These are phyloP conservation scores for Cladosporium sp. DNA, from an alignment of 2,329 filamentous ascomycete species.

Conservation along the genomic window DNA sequence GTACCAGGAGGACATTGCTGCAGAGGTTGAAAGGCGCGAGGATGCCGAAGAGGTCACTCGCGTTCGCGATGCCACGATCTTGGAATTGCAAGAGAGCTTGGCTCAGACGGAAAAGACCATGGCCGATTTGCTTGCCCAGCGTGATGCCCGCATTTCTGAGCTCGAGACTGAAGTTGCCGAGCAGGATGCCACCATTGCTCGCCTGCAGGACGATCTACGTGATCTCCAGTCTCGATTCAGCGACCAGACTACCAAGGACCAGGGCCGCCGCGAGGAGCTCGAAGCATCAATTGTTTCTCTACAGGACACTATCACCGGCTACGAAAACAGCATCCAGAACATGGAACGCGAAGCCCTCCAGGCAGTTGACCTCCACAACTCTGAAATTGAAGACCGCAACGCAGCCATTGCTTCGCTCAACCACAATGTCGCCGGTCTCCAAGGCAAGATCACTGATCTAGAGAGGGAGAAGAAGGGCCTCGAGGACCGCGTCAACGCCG, in stretches of 20 bases:
- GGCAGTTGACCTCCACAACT: slow-evolving; percentile 31
- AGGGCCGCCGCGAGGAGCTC: slow-evolving; percentile 28
- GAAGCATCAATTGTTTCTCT: slow-evolving; percentile 31
- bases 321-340: slow-evolving; percentile 29
- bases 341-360: slow-evolving; percentile 30
- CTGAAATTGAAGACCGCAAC: slow-evolving; percentile 37
- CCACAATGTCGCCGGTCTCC: slow-evolving; percentile 26
- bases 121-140: slow-evolving; percentile 29
- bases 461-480: slow-evolving; percentile 33
- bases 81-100: slow-evolving; percentile 39
- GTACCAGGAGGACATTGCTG: slow-evolving; percentile 40
- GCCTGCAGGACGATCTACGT: slow-evolving; percentile 30
- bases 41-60: slow-evolving; percentile 39
- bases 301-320: slow-evolving; percentile 26
- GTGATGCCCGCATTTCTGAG: slow-evolving; percentile 34
- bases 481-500: slow-evolving; percentile 37
- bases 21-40: slow-evolving; percentile 42
- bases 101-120: slow-evolving; percentile 34
- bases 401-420: slow-evolving; percentile 36
- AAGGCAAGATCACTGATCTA: slow-evolving; percentile 28
- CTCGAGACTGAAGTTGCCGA: slow-evolving; percentile 31
- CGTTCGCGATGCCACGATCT: slow-evolving; percentile 38
- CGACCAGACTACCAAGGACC: slow-evolving; percentile 23
- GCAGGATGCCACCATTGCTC: slow-evolving; percentile 30
- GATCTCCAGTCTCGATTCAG: slow-evolving; percentile 26